Percentiles rank a stretch among this genome's conserved stretches.
Conservation (phyloP, 179 eudicot genomes). For the Camellia oleifera region DNA sequence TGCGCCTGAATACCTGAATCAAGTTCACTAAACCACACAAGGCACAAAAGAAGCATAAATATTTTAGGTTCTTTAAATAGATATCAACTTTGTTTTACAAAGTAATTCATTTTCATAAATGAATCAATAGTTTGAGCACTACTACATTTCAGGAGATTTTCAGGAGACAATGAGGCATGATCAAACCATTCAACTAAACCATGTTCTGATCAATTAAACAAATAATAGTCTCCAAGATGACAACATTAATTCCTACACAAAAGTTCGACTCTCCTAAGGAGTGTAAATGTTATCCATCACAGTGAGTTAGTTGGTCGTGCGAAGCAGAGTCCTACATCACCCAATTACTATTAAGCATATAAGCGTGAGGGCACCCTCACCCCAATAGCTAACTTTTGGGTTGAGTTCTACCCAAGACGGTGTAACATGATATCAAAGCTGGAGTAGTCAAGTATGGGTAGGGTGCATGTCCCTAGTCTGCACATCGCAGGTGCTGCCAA, state of each 20-base stretch:
- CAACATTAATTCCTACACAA: neutral
- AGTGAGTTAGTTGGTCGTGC: neutral
- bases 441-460: too few relatives aligned
- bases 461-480: too few relatives aligned
- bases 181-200: slow-evolving; percentile 2
- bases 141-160: neutral
- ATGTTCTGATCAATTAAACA: neutral
- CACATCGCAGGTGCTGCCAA: too few relatives aligned
- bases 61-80: neutral
- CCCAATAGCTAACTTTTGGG: too few relatives aligned
- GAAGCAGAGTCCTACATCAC: too few relatives aligned
- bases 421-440: too few relatives aligned
- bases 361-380: too few relatives aligned
- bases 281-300: neutral
- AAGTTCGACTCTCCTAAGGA: neutral
- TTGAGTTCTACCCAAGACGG: too few relatives aligned
- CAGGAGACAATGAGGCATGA: neutral
- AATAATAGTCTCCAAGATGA: neutral
- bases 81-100: neutral
- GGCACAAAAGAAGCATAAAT: neutral
- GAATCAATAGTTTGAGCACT: neutral
- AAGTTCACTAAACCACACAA: neutral
- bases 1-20: neutral
- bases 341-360: too few relatives aligned
- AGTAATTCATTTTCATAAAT: neutral